Base-by-base conservation (phyloP, 225 moss, liverwort and hornwort species). In the Pseudoscleropodium purum region DNA sequence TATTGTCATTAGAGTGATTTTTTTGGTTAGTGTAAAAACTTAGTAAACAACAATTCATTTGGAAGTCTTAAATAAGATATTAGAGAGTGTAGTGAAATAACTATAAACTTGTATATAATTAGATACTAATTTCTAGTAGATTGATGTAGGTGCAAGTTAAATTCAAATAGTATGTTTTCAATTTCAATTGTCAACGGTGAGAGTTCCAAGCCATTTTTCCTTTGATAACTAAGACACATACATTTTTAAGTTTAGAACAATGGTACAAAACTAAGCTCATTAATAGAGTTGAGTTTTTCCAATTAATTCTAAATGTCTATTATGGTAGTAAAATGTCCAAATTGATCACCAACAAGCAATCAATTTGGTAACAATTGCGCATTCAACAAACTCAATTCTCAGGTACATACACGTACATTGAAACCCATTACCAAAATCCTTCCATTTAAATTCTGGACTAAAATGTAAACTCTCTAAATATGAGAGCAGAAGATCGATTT, bases 401-500 rank as follows among this genome's bases (percentile, higher is more conserved):
- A 36, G 1, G 0, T 34, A 37, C 15, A 15, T 4, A 15, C 7
- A 10, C 25, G 1, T 54, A 52, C 5, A 34, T 34, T 75, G 7
- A 20, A 13, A 7, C 7, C 0, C 0, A 0, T 13, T 13, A 13
- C 31, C 34, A 33, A 51, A 51, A 76, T 13, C 11, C 5, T 33
- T 51, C 33, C 4, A 51, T 49, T 2, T 54, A 23, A 34, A 52
- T 52, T 77, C 9, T 77, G 36, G 36, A 36, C 36, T 24, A 16
- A 37, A 56, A 78, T 56, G 36, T 78, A 54, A 56, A 6, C 25
- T 24, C 24, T 54, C 9, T 25, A 13, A 36, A 54, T 8, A 37
- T 37, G 37, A 52, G 19, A 20, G 24, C 0, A 1, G 0, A 25
- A 25, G 6, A 9, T 26, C 0, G 0, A 27, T 56, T 37, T n/a